Evolutionary conservation across 2,329 filamentous ascomycete genomes (phyloP), one percentile per base, ranked within the genome.

Genomic region (Exophiala sp.): DNA sequence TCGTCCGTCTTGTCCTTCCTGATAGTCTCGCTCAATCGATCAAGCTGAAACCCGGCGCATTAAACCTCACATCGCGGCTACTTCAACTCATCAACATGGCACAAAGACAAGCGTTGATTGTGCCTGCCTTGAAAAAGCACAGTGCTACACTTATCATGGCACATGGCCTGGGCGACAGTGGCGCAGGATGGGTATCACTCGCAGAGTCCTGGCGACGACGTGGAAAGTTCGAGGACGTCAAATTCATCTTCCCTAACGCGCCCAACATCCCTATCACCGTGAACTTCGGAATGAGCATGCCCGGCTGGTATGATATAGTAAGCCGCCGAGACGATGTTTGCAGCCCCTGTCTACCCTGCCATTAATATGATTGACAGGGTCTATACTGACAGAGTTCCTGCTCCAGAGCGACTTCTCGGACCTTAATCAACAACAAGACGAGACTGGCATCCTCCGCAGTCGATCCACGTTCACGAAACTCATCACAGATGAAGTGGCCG

Each of bases 101-200:
- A 16, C 51, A 47, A 32, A 51, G 47, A 24, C 51, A 52, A 35
- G 52, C 84, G 11, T 76, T 94, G 50, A 79, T 94, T 16, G 85
- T 95, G 56, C 89, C 89, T 24, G 89, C 91, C 38, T 75, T 88
- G 33, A 88, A 83, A 68, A 84, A 83, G 68, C 94, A 97, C 74
- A 96, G 94, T 35, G 91, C 91, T 20, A 96, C 92, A 2, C 87
- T 97, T 65, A 97, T 99, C 66, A 91, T 96, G 72, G 81, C 89
- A 48, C 94, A 99, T 71, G 94, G 94, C 11, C 78, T 99, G 36
- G 94, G 94, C 59, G 94, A 97, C 69, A 87, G 89, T 16, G 36
- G n/a, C 9, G 12, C 29, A 35, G 16, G 24, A 46, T 79, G 84
- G 83, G 81, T 87, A 41, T 84, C 83, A 53, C 82, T 94, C 16